phyloP scores from a whole-genome alignment of 1,139 yeast species.

The Magnusiomyces suaveolens region DNA sequence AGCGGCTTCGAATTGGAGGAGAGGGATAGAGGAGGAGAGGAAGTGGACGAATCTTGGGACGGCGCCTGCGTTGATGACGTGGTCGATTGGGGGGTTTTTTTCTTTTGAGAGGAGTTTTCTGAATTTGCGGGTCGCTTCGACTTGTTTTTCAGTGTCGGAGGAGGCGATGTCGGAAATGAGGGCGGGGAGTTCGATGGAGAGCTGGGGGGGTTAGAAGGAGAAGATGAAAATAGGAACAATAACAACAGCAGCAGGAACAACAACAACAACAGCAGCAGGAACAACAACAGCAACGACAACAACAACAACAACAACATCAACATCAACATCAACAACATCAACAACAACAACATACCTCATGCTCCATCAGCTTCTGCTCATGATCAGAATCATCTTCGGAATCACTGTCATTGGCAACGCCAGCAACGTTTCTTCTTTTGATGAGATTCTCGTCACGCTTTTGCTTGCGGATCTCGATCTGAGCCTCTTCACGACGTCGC shows the following conservation, averaged over 20 bases:
- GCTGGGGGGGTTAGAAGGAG: too few species aligned
- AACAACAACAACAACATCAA: not conserved
- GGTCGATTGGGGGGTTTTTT: slow-evolving; percentile 91
- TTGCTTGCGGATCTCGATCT: slow-evolving; percentile 91
- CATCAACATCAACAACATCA: not conserved
- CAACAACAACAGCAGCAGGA: too few species aligned
- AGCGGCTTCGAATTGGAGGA: slow-evolving; percentile 93
- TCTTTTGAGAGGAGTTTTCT: slow-evolving; percentile 91
- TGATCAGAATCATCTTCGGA: slow-evolving; percentile 39
- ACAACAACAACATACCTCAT: too few species aligned
- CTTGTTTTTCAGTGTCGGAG: slow-evolving; percentile 66
- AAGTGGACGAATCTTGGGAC: slow-evolving; percentile 84
- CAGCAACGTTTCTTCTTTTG: slow-evolving; percentile 73
- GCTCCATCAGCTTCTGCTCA: too few species aligned
- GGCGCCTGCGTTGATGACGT: slow-evolving; percentile 87
- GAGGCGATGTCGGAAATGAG: slow-evolving; percentile 79
- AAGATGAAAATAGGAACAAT: too few species aligned
- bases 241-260: too few species aligned
- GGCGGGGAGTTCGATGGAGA: slow-evolving; percentile 55
- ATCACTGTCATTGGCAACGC: slow-evolving; percentile 38
- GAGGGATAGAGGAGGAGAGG: slow-evolving; percentile 67
- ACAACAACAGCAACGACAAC: not conserved
- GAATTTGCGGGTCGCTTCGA: slow-evolving; percentile 84
- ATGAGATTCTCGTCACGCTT: slow-evolving; percentile 91
- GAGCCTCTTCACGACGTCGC: slow-evolving; percentile 96